A percentile compares a stretch with the other conserved stretches of the same genome.
These are phyloP conservation scores for Neoarthrinium moseri DNA, from an alignment of 2,329 filamentous ascomycete genomes.

Conservation along the genomic window DNA sequence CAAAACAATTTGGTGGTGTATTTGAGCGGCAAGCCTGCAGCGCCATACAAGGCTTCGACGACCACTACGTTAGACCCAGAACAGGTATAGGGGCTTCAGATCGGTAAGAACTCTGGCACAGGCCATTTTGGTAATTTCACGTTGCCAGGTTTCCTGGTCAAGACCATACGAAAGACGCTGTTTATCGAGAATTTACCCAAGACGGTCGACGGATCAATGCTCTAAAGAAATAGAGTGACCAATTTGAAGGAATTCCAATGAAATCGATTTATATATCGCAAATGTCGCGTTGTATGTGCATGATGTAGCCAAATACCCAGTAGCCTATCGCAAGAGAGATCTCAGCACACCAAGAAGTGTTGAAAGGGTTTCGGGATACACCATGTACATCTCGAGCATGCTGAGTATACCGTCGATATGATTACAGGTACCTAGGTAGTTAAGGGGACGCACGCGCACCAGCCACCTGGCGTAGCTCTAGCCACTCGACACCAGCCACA, in stretches of 20 bases:
- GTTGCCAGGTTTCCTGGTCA: slow-evolving; percentile 22
- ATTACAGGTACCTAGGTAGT: no score
- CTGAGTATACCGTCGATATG: no score
- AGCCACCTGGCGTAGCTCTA: no score
- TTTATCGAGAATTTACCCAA: slow-evolving; percentile 20
- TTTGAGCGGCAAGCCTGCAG: slow-evolving; percentile 1
- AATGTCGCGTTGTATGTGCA: neutral
- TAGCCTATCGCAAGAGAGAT: no score
- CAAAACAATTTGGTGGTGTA: slow-evolving; percentile 10
- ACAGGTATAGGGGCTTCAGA: slow-evolving; percentile 23
- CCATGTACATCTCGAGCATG: no score
- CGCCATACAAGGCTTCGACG: slow-evolving; percentile 9
- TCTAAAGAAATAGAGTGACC: slow-evolving; percentile 5
- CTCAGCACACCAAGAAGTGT: no score
- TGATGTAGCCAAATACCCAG: no score
- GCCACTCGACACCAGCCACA: no score
- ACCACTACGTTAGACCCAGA: slow-evolving; percentile 4
- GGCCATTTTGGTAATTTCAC: slow-evolving; percentile 15
- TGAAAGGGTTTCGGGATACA: no score
- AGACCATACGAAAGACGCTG: slow-evolving; percentile 20
- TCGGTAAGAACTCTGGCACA: slow-evolving; percentile 24
- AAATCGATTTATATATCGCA: neutral
- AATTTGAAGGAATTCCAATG: neutral
- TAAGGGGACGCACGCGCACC: no score
- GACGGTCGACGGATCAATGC: slow-evolving; percentile 17